Evolutionary conservation across 83 land plant genomes (phyloP).

Genomic region (Picea abies): DNA sequence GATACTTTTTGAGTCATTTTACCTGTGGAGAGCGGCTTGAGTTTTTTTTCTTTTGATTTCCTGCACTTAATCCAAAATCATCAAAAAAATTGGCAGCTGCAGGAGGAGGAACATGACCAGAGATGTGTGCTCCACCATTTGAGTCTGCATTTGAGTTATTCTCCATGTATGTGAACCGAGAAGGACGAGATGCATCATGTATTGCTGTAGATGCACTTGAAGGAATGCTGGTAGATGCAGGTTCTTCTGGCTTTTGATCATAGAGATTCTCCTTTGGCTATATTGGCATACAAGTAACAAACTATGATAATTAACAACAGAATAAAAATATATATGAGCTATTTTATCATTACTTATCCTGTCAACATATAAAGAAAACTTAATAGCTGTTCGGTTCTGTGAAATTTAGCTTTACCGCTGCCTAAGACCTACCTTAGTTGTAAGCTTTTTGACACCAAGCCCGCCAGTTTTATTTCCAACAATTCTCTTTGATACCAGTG

Average conservation of each 20-base stretch:
- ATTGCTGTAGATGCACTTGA: slow-evolving; percentile 33
- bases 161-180: slow-evolving; percentile 85
- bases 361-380: background rate
- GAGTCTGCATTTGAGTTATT: slow-evolving; percentile 39
- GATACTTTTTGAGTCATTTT: slow-evolving; percentile 10
- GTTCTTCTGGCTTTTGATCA: slow-evolving; percentile 97
- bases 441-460: slow-evolving; percentile 91
- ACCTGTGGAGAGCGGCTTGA: slow-evolving; percentile 76
- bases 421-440: slow-evolving; percentile 65
- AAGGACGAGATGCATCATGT: slow-evolving; percentile 52
- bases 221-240: slow-evolving; percentile 34
- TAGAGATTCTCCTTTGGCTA: slow-evolving; percentile 91
- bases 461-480: slow-evolving; percentile 73
- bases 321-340: background rate
- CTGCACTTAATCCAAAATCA: slow-evolving; percentile 72
- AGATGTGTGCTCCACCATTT: slow-evolving; percentile 29
- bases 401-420: background rate
- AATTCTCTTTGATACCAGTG: slow-evolving; percentile 75
- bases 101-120: slow-evolving; percentile 83
- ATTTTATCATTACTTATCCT: background rate
- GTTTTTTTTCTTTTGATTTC: slow-evolving; percentile 41
- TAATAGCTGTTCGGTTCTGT: background rate
- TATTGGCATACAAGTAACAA: slow-evolving; percentile 5
- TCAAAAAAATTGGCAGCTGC: slow-evolving; percentile 71
- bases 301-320: background rate